Evolutionary conservation across 345 rosid species (phyloP), one percentile per base, ranked within the genome.

Genomic region (Gynandropsis gynandra): DNA sequence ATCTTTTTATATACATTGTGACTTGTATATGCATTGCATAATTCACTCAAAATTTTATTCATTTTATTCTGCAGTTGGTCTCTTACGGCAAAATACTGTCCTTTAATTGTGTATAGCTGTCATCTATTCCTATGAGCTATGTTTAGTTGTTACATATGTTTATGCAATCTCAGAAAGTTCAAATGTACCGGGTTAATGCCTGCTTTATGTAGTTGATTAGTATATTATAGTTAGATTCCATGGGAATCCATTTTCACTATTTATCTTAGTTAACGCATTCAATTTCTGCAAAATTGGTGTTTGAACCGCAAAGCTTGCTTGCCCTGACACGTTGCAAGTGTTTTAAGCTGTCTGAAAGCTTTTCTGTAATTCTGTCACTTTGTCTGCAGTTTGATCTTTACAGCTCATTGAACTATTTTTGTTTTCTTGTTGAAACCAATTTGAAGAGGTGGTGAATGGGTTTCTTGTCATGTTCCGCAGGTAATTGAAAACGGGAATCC

Each of bases 401-500:
- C n/a, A n/a, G n/a, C 29, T 24, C 29, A 24, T 24, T 24, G 4
- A 24, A 24, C 13, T 45, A 19, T 45, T 16, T 45, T 20, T 1
- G 9, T 8, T 20, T 45, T 45, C 4, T 45, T 45, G 50, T 0
- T 37, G 41, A 37, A 10, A 10, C 3, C 9, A 37, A 37, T 13
- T 37, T 37, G 15, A 13, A 10, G 41, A 37, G 8, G 15, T 10
- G 11, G 11, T 45, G 13, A 45, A 19, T 2, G 17, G 12, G 4
- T 44, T 29, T 47, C 52, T 33, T 32, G 46, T 61, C 31, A 13
- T 6, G 41, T 61, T 16, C 29, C 66, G 36, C 70, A 84, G 93
- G 88, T 84, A 52, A 62, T 90, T 59, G 95, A 83, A 77, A 80
- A 79, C 57, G 96, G 95, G 42, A 82, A 79, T 71, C 92, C 87